These are phyloP conservation scores for Flammula alnicola DNA, from an alignment of 1,284 basidiomycete species.

Conservation along the genomic window DNA sequence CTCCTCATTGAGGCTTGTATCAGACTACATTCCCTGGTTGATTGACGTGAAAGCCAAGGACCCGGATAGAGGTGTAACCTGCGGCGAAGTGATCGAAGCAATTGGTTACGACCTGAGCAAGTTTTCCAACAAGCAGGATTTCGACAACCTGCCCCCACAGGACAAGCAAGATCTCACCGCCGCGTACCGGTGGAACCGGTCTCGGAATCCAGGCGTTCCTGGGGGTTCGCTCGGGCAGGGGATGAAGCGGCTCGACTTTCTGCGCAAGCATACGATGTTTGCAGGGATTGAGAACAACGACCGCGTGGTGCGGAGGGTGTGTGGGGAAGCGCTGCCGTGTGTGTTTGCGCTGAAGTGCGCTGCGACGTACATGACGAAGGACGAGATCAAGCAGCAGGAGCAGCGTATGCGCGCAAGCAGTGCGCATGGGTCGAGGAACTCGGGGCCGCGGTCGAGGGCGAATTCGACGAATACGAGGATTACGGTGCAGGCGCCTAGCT, in stretches of 20 bases:
- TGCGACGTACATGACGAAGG: conserved; percentile 49
- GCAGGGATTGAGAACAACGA: conserved; percentile 61
- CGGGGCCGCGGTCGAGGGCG: conserved; percentile 17
- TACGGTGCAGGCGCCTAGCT: conserved; percentile 21
- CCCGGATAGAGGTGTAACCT: conserved; percentile 62
- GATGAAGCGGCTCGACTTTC: conserved; percentile 66
- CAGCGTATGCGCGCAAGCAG: conserved; percentile 31
- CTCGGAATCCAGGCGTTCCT: conserved; percentile 62
- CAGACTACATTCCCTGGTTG: conserved; percentile 61
- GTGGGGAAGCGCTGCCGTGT: conserved; percentile 57
- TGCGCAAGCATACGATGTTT: conserved; percentile 58
- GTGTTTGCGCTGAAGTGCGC: conserved; percentile 63
- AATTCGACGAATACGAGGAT: conserved; percentile 22
- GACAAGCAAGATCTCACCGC: conserved; percentile 47
- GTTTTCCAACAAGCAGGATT: conserved; percentile 57
- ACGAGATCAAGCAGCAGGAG: conserved; percentile 53
- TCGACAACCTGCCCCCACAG: conserved; percentile 39
- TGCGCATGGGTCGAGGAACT: conserved; percentile 5
- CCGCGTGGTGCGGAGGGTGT: conserved; percentile 45
- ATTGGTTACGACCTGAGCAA: conserved; percentile 54
- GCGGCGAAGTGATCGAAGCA: conserved; percentile 70
- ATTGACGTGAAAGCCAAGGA: conserved; percentile 57
- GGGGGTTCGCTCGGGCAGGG: conserved; percentile 66
- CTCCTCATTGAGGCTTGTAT: conserved; percentile 53
- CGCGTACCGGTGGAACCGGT: conserved; percentile 68